phyloP scores from a whole-genome alignment of 257 asterid genomes.

The Paraleonurus japonicus region DNA sequence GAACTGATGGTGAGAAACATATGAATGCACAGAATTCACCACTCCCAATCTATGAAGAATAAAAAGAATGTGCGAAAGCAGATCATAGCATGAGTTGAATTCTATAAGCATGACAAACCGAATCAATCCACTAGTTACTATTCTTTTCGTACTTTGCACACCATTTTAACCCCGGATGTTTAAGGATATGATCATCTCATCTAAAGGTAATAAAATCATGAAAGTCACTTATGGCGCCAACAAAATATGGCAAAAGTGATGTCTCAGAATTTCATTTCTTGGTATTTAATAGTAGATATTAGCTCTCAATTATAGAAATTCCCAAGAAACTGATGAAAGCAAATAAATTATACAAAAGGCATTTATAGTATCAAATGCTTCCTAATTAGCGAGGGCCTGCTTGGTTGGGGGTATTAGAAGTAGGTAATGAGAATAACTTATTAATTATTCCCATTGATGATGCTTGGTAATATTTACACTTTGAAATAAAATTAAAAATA shows the following conservation, averaged over 20 bases:
- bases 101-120: neutral
- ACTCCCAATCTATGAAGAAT: neutral
- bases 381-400: too few relatives aligned
- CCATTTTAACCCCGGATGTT: neutral
- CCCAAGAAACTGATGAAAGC: too few relatives aligned
- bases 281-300: too few relatives aligned
- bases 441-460: too few relatives aligned
- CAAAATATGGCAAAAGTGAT: neutral
- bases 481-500: too few relatives aligned
- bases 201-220: neutral
- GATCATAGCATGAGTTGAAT: neutral
- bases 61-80: neutral
- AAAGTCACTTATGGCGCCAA: neutral
- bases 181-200: neutral
- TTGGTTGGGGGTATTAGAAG: too few relatives aligned
- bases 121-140: slow-evolving; percentile 2
- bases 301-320: too few relatives aligned
- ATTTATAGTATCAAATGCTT: too few relatives aligned
- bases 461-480: too few relatives aligned
- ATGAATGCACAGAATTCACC: neutral
- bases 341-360: too few relatives aligned
- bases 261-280: neutral
- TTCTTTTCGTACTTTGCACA: neutral
- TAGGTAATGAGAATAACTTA: too few relatives aligned
- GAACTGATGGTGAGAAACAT: too few relatives aligned